Evolutionary conservation across 2,329 filamentous ascomycete species (phyloP), one percentile per base, ranked within the genome.

Genomic region (Claviceps africana): DNA sequence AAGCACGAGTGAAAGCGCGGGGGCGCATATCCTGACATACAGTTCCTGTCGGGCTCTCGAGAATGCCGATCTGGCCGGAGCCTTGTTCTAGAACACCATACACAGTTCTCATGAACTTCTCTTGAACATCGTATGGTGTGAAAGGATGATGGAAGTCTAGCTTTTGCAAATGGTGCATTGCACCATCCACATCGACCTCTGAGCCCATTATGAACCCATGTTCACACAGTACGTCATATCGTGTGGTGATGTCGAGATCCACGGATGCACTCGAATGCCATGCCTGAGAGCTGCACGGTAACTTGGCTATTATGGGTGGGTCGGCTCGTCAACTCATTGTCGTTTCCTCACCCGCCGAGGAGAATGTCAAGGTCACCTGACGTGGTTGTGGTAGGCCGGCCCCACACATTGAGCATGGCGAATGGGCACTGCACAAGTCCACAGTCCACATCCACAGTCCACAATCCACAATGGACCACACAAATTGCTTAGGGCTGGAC

Each of bases 1-100:
- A 19, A 22, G 19, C 28, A 30, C 40, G 4, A 19, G 21, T 13
- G 11, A 28, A 50, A 43, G 28, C 17, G 17, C 7, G 1, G 3
- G 9, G 31, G 30, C 15, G 21, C 13, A 28, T 13, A 13, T 1
- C 8, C 13, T 39, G 2, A 67, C 69, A 57, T 63, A 77, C 76
- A 56, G 81, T 85, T 66, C 90, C 90, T 43, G 90, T 96, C n/a
- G 90, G 90, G 46, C 88, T 95, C 64, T 96, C 90, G 46, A 96
- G 83, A 44, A 96, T 89, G 31, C 87, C 90, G 47, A 95, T 75
- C 62, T 90, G 87, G 9, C 86, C 84, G 43, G 85, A 67, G 4
- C 78, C 78, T 25, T 62, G 62, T 58, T 94, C 82, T 28, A 95
- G 78, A 55, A 88, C 87, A 48, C 80, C 70, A 63, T 95, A 95